These are phyloP conservation scores for Panus rudis DNA, from an alignment of 768 basidiomycete species.

Conservation along the genomic window DNA sequence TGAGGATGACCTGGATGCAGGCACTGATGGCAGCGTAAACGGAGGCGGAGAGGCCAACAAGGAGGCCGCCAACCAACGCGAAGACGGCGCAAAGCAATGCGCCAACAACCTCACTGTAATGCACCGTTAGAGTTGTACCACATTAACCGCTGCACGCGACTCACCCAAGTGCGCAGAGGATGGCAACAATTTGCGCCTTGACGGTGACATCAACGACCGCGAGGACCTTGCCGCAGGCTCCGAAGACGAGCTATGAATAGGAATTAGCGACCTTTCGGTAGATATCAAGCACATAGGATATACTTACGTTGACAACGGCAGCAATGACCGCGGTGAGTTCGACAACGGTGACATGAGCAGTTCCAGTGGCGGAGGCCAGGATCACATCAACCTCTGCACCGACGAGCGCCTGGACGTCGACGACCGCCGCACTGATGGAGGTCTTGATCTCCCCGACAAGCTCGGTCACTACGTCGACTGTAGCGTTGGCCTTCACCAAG, in stretches of 20 bases:
- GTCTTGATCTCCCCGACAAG: slow-evolving; percentile 20
- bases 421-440: slow-evolving; percentile 17
- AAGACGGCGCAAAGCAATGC: slow-evolving; percentile 18
- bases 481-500: slow-evolving; percentile 15
- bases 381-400: slow-evolving; percentile 18
- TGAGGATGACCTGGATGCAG: slow-evolving; percentile 15
- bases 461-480: slow-evolving; percentile 14
- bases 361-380: slow-evolving; percentile 18
- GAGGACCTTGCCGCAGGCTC: slow-evolving; percentile 20
- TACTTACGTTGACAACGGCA: slow-evolving; percentile 17
- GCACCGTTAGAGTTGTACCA: neutral
- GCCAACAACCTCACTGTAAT: slow-evolving; percentile 16
- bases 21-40: slow-evolving; percentile 17
- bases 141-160: neutral
- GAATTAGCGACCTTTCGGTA: neutral
- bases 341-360: slow-evolving; percentile 19
- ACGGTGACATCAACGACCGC: slow-evolving; percentile 9
- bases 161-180: slow-evolving; percentile 21
- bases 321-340: slow-evolving; percentile 21
- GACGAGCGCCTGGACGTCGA: slow-evolving; percentile 20
- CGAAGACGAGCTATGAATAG: slow-evolving; percentile 21
- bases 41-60: slow-evolving; percentile 17
- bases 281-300: neutral
- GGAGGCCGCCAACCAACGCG: slow-evolving; percentile 14
- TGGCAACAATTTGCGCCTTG: slow-evolving; percentile 11